These are phyloP conservation scores for Talaromyces sp. DNA, from an alignment of 2,329 filamentous ascomycete species.

Conservation along the genomic window DNA sequence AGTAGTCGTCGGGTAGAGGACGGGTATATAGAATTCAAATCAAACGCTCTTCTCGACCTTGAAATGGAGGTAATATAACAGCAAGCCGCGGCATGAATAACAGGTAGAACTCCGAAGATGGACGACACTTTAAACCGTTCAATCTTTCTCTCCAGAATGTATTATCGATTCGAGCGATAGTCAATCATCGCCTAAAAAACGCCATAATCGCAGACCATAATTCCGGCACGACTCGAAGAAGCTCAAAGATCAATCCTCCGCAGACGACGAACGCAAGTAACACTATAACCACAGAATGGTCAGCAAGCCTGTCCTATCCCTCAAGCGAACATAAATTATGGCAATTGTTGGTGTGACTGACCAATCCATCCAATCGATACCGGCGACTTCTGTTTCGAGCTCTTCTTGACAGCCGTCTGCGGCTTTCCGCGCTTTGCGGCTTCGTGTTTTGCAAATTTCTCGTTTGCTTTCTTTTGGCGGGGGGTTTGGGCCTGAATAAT, in stretches of 20 bases:
- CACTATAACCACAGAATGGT: constrained; percentile 40
- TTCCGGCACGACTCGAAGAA: constrained; percentile 48
- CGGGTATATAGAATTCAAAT: constrained; percentile 11
- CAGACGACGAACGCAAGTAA: constrained; percentile 63
- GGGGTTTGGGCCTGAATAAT: constrained; percentile 60
- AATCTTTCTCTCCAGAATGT: neutral
- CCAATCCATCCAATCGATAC: constrained; percentile 60
- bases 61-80: neutral
- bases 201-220: constrained; percentile 39
- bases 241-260: constrained; percentile 60
- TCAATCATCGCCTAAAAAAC: constrained; percentile 23
- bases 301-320: constrained; percentile 20
- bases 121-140: neutral
- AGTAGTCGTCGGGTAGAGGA: constrained; percentile 1
- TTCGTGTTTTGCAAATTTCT: constrained; percentile 59
- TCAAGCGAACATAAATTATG: neutral
- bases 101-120: neutral
- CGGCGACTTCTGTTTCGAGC: constrained; percentile 52
- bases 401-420: constrained; percentile 46
- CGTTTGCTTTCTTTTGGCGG: constrained; percentile 64
- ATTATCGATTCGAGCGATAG: neutral
- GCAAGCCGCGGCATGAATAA: neutral
- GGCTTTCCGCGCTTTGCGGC: constrained; percentile 60
- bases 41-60: constrained; percentile 4
- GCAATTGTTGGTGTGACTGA: constrained; percentile 43